A percentile compares a stretch with the other conserved stretches of the same genome.
Conservation (phyloP, 192 early-diverging fungal species). For the Rhizoclosmatium globosum region DNA sequence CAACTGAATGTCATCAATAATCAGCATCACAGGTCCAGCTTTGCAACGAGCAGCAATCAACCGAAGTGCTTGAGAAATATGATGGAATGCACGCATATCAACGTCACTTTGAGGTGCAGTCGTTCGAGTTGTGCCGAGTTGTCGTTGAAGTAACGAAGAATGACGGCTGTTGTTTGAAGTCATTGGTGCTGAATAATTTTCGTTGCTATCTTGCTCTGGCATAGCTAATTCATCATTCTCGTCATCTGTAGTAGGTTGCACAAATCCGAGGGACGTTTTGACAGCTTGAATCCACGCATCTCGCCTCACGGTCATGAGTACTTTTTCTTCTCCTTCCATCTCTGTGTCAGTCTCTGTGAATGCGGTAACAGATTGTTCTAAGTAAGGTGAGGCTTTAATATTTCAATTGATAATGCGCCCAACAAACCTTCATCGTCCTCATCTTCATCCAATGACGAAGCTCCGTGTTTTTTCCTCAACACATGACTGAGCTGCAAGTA, state of each 20-base stretch:
- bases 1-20: constrained; percentile 52
- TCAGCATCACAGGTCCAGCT: constrained; percentile 30
- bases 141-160: neutral
- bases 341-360: constrained; percentile 40
- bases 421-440: constrained; percentile 25
- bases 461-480: constrained; percentile 45
- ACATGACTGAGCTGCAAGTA: constrained; percentile 39
- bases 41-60: constrained; percentile 32
- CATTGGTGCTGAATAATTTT: neutral
- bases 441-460: constrained; percentile 32
- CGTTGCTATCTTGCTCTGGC: neutral
- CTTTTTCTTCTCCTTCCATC: constrained; percentile 34
- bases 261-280: constrained; percentile 16
- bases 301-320: constrained; percentile 19
- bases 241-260: neutral
- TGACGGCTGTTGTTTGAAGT: too few species aligned
- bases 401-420: too few species aligned
- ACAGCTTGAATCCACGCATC: constrained; percentile 34
- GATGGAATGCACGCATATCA: constrained; percentile 24
- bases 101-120: neutral
- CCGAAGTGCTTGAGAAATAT: constrained; percentile 46
- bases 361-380: neutral
- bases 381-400: too few species aligned
- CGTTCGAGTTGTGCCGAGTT: neutral
- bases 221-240: neutral